These are phyloP conservation scores for Candida nemodendra DNA, from an alignment of 805 yeast species.

Conservation along the genomic window DNA sequence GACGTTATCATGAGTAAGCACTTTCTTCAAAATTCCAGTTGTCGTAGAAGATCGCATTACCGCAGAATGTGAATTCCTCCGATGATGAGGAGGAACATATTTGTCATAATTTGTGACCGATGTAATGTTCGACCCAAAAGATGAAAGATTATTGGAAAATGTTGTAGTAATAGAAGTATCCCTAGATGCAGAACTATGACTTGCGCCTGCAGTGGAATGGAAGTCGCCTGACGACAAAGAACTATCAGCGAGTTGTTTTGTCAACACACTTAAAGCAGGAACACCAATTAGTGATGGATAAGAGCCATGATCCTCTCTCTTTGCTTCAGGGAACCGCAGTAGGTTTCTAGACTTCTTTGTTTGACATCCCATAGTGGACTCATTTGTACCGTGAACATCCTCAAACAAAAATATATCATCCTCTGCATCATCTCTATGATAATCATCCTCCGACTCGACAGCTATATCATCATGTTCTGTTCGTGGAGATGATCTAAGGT, in stretches of 20 bases:
- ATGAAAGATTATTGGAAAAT: slow-evolving; percentile 24
- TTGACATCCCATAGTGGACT: slow-evolving; percentile 2
- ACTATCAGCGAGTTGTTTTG: slow-evolving; percentile 19
- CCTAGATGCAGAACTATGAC: slow-evolving; percentile 19
- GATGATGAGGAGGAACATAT: slow-evolving; percentile 56
- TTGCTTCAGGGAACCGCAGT: slow-evolving; percentile 8
- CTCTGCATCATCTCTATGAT: slow-evolving; percentile 24
- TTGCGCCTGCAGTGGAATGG: neutral
- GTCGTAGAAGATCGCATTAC: slow-evolving; percentile 14
- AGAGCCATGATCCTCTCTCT: slow-evolving; percentile 17
- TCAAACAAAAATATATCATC: slow-evolving; percentile 42
- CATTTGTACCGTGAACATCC: slow-evolving; percentile 27
- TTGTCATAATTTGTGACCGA: slow-evolving; percentile 22
- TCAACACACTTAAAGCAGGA: slow-evolving; percentile 12
- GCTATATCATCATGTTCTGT: slow-evolving; percentile 21
- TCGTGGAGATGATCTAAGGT: slow-evolving; percentile 49
- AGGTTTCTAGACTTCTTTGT: slow-evolving; percentile 1
- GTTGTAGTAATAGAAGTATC: slow-evolving; percentile 28
- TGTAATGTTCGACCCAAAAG: slow-evolving; percentile 26
- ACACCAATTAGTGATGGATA: slow-evolving; percentile 25
- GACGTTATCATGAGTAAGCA: slow-evolving; percentile 16
- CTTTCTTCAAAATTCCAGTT: slow-evolving; percentile 20
- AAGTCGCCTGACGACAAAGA: slow-evolving; percentile 4
- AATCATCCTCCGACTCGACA: slow-evolving; percentile 32
- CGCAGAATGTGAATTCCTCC: slow-evolving; percentile 38